Conservation (phyloP, 306 rosid species). For the Prunus campanulata region DNA sequence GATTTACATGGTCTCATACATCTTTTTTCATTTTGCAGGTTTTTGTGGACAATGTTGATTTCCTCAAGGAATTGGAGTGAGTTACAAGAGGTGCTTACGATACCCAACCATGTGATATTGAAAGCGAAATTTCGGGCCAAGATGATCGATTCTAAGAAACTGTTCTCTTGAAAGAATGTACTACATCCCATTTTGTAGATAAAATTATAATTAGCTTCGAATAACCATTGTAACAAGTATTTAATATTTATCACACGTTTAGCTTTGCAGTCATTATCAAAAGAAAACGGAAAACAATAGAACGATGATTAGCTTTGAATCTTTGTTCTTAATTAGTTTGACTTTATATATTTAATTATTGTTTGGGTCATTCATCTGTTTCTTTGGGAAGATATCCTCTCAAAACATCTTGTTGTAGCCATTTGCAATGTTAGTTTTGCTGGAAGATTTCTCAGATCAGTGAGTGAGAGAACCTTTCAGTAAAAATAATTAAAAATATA, state of each 20-base stretch:
- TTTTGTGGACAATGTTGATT: constrained; percentile 89
- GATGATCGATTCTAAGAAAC: constrained; percentile 6
- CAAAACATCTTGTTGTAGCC: not conserved
- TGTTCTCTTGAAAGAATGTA: constrained; percentile 23
- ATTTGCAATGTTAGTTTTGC: no score
- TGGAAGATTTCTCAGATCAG: no score
- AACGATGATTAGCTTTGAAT: not conserved
- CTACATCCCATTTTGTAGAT: constrained; percentile 57
- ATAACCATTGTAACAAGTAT: constrained; percentile 25
- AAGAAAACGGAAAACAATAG: not conserved
- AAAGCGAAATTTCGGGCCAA: constrained; percentile 28
- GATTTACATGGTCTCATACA: not conserved
- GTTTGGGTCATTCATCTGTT: not conserved
- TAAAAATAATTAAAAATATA: no score
- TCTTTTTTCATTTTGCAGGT: constrained; percentile 49
- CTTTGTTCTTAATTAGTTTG: not conserved
- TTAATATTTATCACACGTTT: not conserved
- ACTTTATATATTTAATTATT: not conserved
- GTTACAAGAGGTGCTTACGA: constrained; percentile 1
- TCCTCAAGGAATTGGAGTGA: constrained; percentile 74
- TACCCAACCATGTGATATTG: constrained; percentile 19
- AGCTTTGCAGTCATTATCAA: not conserved
- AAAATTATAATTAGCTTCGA: constrained; percentile 27
- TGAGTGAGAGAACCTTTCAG: no score
- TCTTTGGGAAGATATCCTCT: not conserved